phyloP scores from a whole-genome alignment of 495 filamentous ascomycete species.

The Penicillium paxilli region DNA sequence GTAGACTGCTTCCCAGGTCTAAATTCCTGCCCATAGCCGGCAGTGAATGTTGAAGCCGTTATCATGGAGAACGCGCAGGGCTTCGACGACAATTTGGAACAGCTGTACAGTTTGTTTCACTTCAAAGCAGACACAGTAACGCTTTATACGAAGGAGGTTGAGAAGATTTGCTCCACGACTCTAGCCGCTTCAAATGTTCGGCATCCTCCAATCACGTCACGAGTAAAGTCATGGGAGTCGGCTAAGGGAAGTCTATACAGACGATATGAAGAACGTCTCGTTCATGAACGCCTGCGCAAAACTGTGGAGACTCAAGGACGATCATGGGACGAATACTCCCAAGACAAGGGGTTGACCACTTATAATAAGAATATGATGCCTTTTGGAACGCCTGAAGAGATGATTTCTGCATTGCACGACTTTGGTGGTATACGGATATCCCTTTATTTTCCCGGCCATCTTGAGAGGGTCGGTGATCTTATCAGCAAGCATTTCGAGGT shows the following conservation, averaged over 20 bases:
- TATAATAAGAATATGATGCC: background rate
- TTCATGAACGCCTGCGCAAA: background rate
- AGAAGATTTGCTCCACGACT: background rate
- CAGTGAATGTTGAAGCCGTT: background rate
- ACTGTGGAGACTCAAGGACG: background rate
- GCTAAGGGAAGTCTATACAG: background rate
- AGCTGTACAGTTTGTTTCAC: background rate
- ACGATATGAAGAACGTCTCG: background rate
- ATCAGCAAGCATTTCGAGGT: background rate
- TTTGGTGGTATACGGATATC: background rate
- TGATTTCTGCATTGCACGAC: background rate
- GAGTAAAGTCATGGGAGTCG: background rate
- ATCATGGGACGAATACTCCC: background rate
- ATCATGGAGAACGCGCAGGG: background rate
- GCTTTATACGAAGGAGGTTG: background rate
- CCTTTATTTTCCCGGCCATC: background rate
- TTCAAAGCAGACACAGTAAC: background rate
- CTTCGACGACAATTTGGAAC: background rate
- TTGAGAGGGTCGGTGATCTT: background rate
- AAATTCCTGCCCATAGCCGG: no score
- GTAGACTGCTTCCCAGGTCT: no score
- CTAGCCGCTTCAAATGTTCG: background rate
- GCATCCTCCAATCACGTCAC: background rate
- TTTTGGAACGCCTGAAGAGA: background rate
- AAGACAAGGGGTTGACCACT: background rate